phyloP scores from a whole-genome alignment of 495 filamentous ascomycete species.

The Aspergillus ostianus region DNA sequence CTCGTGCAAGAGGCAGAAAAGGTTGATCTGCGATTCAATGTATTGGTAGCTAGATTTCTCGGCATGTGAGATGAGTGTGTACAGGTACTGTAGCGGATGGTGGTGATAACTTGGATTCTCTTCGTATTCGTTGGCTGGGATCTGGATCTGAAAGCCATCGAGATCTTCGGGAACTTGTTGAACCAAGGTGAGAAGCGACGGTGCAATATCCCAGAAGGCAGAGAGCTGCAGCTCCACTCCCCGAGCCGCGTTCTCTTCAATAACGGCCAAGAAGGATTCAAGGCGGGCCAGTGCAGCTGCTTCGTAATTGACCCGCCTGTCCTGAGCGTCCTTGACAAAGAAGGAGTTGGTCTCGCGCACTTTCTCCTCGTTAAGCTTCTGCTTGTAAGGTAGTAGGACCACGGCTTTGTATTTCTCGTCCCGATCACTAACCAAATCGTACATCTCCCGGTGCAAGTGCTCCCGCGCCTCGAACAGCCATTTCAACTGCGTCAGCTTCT shows the following conservation, averaged over 20 bases:
- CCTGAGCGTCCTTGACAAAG: constrained; percentile 71
- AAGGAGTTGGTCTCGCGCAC: constrained; percentile 72
- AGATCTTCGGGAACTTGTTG: constrained; percentile 70
- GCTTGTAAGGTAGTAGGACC: constrained; percentile 75
- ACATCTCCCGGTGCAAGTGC: constrained; percentile 76
- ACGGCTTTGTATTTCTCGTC: constrained; percentile 83
- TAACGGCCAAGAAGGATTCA: constrained; percentile 73
- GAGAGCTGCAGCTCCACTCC: constrained; percentile 88
- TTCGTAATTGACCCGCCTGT: constrained; percentile 65
- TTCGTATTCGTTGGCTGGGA: constrained; percentile 73
- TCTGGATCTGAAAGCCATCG: constrained; percentile 57
- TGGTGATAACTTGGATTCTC: constrained; percentile 80
- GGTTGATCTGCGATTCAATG: constrained; percentile 90
- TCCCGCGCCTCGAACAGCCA: constrained; percentile 97
- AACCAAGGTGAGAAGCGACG: constrained; percentile 68
- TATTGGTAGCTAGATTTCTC: constrained; percentile 93
- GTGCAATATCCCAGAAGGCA: constrained; percentile 97
- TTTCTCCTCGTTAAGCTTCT: constrained; percentile 68
- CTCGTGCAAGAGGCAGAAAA: constrained; percentile 91
- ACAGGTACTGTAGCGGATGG: constrained; percentile 86
- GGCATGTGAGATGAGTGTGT: constrained; percentile 76
- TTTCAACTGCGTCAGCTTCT: constrained; percentile 91
- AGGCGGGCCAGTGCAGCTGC: constrained; percentile 65
- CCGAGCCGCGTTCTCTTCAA: constrained; percentile 80
- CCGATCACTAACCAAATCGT: constrained; percentile 76